Base-by-base conservation (phyloP, 1,284 basidiomycete genomes). In the Chondrostereum purpureum region DNA sequence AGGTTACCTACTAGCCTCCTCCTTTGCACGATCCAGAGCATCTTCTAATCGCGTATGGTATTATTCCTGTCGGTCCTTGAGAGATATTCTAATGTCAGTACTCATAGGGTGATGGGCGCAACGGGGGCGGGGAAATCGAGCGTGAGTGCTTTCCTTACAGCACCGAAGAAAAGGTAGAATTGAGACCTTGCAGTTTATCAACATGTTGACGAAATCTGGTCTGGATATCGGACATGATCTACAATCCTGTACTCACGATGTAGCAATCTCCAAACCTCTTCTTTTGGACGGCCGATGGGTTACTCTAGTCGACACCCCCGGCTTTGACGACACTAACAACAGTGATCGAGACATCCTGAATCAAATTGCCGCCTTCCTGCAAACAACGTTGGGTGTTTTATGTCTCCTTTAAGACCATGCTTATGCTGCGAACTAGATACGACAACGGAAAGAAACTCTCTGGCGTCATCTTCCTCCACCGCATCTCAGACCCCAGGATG, bases 401-500 rank as follows among this genome's bases (percentile, higher is more conserved):
- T n/a, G n/a, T n/a, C 19, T 41, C 13, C 3, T 16, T 35, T 34
- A 10, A 37, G 6, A 42, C 16, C 27, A 27, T 5, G 17, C 47
- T 49, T 39, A 41, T 3, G 13, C 19, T 27, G 38, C 41, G 46
- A 45, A 5, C 23, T 53, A 75, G 72, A 42, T 66, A 73, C 49
- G 60, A 68, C 48, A 58, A 65, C 37, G 68, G 66, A 20, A 54
- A 52, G 43, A 69, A 65, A 42, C 61, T 78, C 16, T 62, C 67
- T 2, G 77, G 77, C 0, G 64, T 78, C 54, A 67, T 78, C 39
- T 78, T 78, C 58, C 63, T 77, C 59, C 75, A 78, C 50, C 67
- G 72, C 4, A 78, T 78, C 50, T 67, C 72, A 41, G 76, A 78
- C 51, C 61, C 66, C 55, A 60, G 73, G 18, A 65, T 78, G 54